A percentile compares a stretch with the other conserved stretches of the same genome.
Conservation (phyloP, 2,329 filamentous ascomycete species). For the Dryadomyces quercivorus region DNA sequence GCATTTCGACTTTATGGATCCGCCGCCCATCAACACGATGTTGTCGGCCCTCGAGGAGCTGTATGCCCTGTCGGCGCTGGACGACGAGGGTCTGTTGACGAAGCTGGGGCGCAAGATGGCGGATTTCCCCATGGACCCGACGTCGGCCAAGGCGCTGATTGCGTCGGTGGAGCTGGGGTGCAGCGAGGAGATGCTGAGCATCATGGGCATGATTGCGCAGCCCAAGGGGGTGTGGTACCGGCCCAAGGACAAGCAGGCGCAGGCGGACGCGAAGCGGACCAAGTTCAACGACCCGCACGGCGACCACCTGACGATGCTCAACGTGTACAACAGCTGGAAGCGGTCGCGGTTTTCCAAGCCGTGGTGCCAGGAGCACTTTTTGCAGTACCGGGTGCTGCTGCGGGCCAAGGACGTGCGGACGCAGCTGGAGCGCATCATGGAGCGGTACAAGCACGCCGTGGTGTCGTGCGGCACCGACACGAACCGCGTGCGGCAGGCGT, state of each 20-base stretch:
- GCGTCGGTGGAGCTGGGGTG: conserved; percentile 71
- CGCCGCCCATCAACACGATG: conserved; percentile 95
- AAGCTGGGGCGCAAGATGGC: conserved; percentile 93
- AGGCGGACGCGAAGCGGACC: conserved; percentile 93
- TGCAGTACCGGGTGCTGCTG: conserved; percentile 80
- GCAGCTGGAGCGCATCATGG: conserved; percentile 88
- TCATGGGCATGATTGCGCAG: conserved; percentile 87
- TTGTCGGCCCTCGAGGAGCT: conserved; percentile 90
- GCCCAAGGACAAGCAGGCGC: conserved; percentile 91
- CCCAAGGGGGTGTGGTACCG: conserved; percentile 75
- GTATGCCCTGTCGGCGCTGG: conserved; percentile 80
- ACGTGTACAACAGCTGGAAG: conserved; percentile 98
- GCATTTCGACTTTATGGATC: conserved; percentile 98
- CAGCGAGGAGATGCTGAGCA: conserved; percentile 86
- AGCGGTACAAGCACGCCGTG: conserved; percentile 73
- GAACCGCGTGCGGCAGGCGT: conserved; percentile 71
- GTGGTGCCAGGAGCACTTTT: conserved; percentile 98
- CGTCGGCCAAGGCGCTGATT: conserved; percentile 82
- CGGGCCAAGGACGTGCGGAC: conserved; percentile 86
- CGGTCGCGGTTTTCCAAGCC: conserved; percentile 66
- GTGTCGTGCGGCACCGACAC: conserved; percentile 81
- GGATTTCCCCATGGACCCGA: conserved; percentile 95
- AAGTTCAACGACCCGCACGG: conserved; percentile 95
- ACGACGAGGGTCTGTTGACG: conserved; percentile 90
- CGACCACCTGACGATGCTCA: conserved; percentile 87